Evolutionary conservation across 345 rosid species (phyloP).

Genomic region (Schrenkiella parvula): DNA sequence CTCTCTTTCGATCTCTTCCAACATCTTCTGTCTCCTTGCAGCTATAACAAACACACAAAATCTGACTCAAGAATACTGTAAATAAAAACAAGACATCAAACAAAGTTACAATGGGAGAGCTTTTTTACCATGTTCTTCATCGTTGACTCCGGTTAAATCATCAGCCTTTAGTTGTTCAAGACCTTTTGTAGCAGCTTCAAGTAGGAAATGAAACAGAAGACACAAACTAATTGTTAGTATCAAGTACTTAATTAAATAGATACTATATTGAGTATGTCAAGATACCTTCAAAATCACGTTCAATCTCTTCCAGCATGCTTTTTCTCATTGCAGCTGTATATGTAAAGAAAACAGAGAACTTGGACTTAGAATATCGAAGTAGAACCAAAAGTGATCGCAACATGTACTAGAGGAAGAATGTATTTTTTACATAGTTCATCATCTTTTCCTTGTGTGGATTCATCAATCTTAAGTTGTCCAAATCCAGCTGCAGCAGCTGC

Average conservation of each 20-base stretch:
- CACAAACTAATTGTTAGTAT: neutral
- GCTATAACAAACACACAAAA: constrained; percentile 14
- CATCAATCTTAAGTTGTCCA: constrained; percentile 19
- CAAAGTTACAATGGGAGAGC: neutral
- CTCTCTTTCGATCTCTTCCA: constrained; percentile 32
- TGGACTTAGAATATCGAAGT: neutral
- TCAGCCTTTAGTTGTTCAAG: constrained; percentile 32
- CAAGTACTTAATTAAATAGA: neutral
- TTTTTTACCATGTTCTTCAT: constrained; percentile 25
- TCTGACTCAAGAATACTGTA: neutral
- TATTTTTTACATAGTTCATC: constrained; percentile 17
- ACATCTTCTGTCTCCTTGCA: constrained; percentile 26
- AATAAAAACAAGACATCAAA: neutral
- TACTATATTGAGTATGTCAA: neutral
- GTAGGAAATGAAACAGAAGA: neutral
- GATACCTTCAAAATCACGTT: constrained; percentile 33
- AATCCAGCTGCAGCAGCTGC: constrained; percentile 31
- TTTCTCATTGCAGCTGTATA: constrained; percentile 27
- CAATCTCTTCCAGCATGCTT: constrained; percentile 33
- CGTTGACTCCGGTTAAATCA: constrained; percentile 18
- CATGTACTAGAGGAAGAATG: neutral
- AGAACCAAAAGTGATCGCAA: constrained; percentile 4
- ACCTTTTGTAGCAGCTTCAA: constrained; percentile 30
- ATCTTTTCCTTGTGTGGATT: constrained; percentile 23
- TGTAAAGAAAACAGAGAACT: neutral